Evolutionary conservation across 2,329 filamentous ascomycete species (phyloP).

Genomic region (Ophiobolus disseminans): DNA sequence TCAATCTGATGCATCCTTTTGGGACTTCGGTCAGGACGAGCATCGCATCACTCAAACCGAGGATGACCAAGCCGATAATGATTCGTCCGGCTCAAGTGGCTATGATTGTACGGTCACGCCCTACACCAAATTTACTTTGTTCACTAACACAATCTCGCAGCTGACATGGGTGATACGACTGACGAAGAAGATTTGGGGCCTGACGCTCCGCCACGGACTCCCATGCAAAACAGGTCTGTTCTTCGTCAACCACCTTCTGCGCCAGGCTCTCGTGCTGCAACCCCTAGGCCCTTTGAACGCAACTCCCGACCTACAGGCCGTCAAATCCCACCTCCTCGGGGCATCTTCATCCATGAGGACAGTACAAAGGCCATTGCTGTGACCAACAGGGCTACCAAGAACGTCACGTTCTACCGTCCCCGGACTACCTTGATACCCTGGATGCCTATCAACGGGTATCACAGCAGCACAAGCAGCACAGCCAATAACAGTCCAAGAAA

Average conservation of each 20-base stretch:
- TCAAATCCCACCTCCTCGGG: conserved; percentile 41
- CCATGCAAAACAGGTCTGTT: conserved; percentile 51
- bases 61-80: conserved; percentile 46
- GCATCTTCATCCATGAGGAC: conserved; percentile 48
- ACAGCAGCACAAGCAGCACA: conserved; percentile 50
- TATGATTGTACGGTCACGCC: conserved; percentile 63
- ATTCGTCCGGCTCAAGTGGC: conserved; percentile 60
- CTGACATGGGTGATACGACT: conserved; percentile 67
- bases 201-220: conserved; percentile 56
- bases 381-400: conserved; percentile 50
- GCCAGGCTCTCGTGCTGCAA: conserved; percentile 47
- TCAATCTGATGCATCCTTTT: conserved; percentile 60
- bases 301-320: conserved; percentile 35
- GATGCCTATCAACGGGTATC: conserved; percentile 38
- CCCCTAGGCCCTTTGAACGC: conserved; percentile 48
- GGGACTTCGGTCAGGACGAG: conserved; percentile 65
- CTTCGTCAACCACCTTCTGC: conserved; percentile 59
- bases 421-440: conserved; percentile 36
- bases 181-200: conserved; percentile 56
- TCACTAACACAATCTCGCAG: conserved; percentile 58
- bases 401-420: conserved; percentile 52
- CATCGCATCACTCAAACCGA: conserved; percentile 46
- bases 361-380: conserved; percentile 51
- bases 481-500: conserved; percentile 49
- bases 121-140: conserved; percentile 22